A percentile compares a stretch with the other conserved stretches of the same genome.
Conservation (phyloP, 2,329 filamentous ascomycete genomes). For the Xylariaceae sp. region DNA sequence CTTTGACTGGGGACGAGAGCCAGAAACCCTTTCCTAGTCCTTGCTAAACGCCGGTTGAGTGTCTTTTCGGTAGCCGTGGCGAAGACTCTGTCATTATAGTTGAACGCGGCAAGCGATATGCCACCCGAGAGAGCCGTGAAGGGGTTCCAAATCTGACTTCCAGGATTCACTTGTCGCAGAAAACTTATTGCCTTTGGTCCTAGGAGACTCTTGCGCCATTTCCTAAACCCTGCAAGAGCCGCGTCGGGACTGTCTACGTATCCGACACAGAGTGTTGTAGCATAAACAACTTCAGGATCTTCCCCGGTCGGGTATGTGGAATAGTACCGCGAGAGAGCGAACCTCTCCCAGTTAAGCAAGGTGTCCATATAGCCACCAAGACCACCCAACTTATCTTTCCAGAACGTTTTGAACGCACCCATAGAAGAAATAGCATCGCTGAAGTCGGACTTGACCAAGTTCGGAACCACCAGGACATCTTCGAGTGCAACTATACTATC, state of each 20-base stretch:
- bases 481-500: slow-evolving; percentile 1
- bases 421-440: not conserved
- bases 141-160: not conserved
- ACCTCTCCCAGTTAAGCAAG: not conserved
- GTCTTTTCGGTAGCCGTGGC: not conserved
- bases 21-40: not conserved
- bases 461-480: not conserved
- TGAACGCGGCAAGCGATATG: not conserved
- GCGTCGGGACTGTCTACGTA: not conserved
- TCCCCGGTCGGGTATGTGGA: slow-evolving; percentile 1
- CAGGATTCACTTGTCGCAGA: not conserved
- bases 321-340: not conserved
- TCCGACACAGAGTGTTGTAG: not conserved
- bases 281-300: not conserved
- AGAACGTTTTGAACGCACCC: not conserved
- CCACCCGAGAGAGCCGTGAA: not conserved
- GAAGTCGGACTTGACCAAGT: not conserved
- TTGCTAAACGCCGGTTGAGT: not conserved
- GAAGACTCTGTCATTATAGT: not conserved
- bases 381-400: not conserved
- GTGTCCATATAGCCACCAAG: not conserved
- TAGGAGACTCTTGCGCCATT: not conserved
- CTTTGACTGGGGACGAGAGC: not conserved
- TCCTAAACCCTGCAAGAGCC: not conserved
- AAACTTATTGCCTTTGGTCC: not conserved